These are phyloP conservation scores for Rhizophagus prolifer DNA, from an alignment of 192 early-diverging fungal genomes.

Conservation along the genomic window DNA sequence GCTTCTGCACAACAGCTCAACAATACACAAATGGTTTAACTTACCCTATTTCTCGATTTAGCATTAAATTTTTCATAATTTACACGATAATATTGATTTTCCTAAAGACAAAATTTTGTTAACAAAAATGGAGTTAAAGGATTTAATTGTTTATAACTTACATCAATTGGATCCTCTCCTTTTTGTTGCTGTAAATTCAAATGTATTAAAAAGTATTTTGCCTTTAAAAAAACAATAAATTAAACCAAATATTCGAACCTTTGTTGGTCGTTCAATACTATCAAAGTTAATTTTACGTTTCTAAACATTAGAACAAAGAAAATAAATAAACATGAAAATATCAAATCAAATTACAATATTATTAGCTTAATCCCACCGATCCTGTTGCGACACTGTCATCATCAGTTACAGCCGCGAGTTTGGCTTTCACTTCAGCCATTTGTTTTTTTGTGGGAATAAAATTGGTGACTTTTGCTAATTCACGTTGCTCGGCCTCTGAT, in stretches of 20 bases:
- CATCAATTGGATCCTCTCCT: slow-evolving; percentile 10
- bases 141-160: neutral
- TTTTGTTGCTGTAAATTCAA: slow-evolving; percentile 14
- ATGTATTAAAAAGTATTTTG: neutral
- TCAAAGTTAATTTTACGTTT: slow-evolving; percentile 22
- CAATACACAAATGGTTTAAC: neutral
- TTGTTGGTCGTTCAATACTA: slow-evolving; percentile 2
- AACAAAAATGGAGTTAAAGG: neutral
- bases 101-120: neutral
- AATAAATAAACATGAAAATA: neutral
- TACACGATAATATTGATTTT: slow-evolving; percentile 21
- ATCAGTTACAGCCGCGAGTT: slow-evolving; percentile 46
- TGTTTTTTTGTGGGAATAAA: slow-evolving; percentile 64
- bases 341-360: neutral
- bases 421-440: slow-evolving; percentile 49
- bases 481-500: slow-evolving; percentile 61
- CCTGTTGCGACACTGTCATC: slow-evolving; percentile 40
- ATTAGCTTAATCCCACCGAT: neutral
- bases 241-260: neutral
- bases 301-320: neutral
- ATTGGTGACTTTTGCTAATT: slow-evolving; percentile 51
- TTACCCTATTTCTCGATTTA: slow-evolving; percentile 12
- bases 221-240: neutral
- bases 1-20: neutral
- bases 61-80: slow-evolving; percentile 28